A percentile compares a stretch with the other conserved stretches of the same genome.
phyloP scores from a whole-genome alignment of 2,329 filamentous ascomycete genomes.

The Aspergillus tanneri region DNA sequence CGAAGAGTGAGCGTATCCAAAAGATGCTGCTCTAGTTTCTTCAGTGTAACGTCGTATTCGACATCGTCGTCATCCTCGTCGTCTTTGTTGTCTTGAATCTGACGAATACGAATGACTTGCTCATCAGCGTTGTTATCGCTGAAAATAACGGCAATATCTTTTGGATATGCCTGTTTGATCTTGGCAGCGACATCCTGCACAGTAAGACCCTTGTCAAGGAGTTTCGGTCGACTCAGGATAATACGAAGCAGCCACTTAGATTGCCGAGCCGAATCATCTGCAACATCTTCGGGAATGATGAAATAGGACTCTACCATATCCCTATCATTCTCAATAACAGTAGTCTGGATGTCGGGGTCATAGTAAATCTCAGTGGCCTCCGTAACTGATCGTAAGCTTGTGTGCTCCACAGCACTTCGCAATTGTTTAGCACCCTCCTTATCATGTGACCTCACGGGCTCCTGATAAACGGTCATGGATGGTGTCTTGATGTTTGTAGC shows the following conservation, averaged over 20 bases:
- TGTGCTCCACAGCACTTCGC: conserved; percentile 89
- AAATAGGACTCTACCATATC: conserved; percentile 98
- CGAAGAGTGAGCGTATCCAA: conserved; percentile 88
- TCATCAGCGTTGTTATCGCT: conserved; percentile 97
- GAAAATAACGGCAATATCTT: conserved; percentile 87
- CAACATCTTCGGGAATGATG: conserved; percentile 83
- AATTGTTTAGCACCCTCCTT: conserved; percentile 82
- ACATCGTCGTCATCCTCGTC: conserved; percentile 72
- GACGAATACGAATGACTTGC: conserved; percentile 88
- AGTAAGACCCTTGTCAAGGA: conserved; percentile 84
- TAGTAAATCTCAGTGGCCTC: conserved; percentile 96
- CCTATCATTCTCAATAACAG: conserved; percentile 79
- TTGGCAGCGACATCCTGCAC: conserved; percentile 87
- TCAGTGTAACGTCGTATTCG: conserved; percentile 89
- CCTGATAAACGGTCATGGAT: conserved; percentile 89
- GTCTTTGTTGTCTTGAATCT: conserved; percentile 67
- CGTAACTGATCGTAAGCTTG: conserved; percentile 86
- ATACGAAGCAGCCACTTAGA: conserved; percentile 96
- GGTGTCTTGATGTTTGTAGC: conserved; percentile 98
- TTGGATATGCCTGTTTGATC: conserved; percentile 85
- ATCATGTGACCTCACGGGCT: conserved; percentile 58
- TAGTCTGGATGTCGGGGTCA: conserved; percentile 83
- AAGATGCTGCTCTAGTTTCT: conserved; percentile 86
- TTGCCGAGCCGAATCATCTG: conserved; percentile 62
- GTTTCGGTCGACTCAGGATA: conserved; percentile 85